Base-by-base conservation (phyloP, 1,284 basidiomycete genomes). In the Rhodotorula sp. region DNA sequence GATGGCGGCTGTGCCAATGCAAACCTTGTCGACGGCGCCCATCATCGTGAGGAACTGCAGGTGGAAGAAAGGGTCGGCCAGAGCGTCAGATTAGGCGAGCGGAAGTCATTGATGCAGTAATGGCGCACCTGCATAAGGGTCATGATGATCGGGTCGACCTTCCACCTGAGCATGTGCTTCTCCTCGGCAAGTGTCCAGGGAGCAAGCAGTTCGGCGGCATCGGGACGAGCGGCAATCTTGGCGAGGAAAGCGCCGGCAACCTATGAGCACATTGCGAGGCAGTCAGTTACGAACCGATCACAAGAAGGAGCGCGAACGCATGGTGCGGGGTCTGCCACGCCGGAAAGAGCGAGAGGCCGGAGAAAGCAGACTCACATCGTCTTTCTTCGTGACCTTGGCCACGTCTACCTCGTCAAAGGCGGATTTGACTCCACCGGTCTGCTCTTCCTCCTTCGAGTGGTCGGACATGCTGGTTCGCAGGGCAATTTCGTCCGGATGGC, bases 91-190 rank as follows among this genome's bases (percentile, higher is more conserved):
- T 9, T 16, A 13, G 27, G 25, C 55, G 14, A 7, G 45, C 17
- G 16, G 21, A n/a, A 9, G 21, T 34, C 13, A 2, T 1, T 23
- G 16, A 42, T 41, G 16, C 5, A 53, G 19, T 5, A 34, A 41
- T 3, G 41, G 4, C 41, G 5, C 41, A 42, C 23, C 58, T 65
- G 62, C 25, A 46, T 56, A 14, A 72, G 42, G 2, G 70, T 72
- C 66, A 72, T 65, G 53, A 72, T 61, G 45, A 68, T 72, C 45
- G 70, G 70, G 59, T 72, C 70, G 25, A 72, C 68, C 66, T 62
- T 62, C 61, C 61, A 54, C 12, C 61, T 41, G 9, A 62, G 50
- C 23, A 72, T 62, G 46, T 59, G 50, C 46, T 58, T 45, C 61
- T 72, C 70, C 41, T 72, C 70, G 25, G 42, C 41, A 17, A 45